Evolutionary conservation across 345 rosid genomes (phyloP).

Genomic region (Ceriops decandra): DNA sequence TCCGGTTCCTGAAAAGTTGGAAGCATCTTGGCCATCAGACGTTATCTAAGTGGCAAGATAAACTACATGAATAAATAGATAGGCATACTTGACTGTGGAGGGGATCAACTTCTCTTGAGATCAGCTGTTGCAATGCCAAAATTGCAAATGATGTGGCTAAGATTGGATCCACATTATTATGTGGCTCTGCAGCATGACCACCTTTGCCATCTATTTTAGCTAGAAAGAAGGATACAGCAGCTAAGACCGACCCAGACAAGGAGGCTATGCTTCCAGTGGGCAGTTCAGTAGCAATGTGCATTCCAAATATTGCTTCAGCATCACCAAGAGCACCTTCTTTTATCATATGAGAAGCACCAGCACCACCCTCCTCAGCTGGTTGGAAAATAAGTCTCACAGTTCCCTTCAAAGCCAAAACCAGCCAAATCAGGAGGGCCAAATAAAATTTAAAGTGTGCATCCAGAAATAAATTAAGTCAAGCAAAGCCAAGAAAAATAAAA

Average conservation of each 20-base stretch:
- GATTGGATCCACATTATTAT: slow-evolving; percentile 54
- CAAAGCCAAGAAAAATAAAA: too few relatives aligned
- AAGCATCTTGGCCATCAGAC: not conserved
- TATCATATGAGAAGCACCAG: slow-evolving; percentile 81
- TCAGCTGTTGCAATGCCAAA: slow-evolving; percentile 71
- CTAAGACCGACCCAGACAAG: slow-evolving; percentile 58
- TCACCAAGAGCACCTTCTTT: slow-evolving; percentile 82
- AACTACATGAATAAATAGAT: not conserved
- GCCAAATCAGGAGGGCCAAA: too few relatives aligned
- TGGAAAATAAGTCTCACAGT: slow-evolving; percentile 85
- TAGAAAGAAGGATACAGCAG: slow-evolving; percentile 50
- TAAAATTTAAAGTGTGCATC: too few relatives aligned
- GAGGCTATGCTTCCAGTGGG: slow-evolving; percentile 58
- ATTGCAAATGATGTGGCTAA: slow-evolving; percentile 64
- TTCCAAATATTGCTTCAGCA: slow-evolving; percentile 83
- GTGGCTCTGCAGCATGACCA: slow-evolving; percentile 59
- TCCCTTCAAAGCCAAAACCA: slow-evolving; percentile 46
- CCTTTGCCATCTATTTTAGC: slow-evolving; percentile 57
- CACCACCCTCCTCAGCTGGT: slow-evolving; percentile 93
- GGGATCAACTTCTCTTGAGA: slow-evolving; percentile 83
- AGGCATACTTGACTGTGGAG: slow-evolving; percentile 48
- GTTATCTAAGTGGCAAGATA: not conserved
- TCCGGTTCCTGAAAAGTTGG: not conserved
- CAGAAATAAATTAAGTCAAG: too few relatives aligned
- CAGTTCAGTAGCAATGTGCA: slow-evolving; percentile 41